These are phyloP conservation scores for Penicillium daleae DNA, from an alignment of 495 filamentous ascomycete species.

Conservation along the genomic window DNA sequence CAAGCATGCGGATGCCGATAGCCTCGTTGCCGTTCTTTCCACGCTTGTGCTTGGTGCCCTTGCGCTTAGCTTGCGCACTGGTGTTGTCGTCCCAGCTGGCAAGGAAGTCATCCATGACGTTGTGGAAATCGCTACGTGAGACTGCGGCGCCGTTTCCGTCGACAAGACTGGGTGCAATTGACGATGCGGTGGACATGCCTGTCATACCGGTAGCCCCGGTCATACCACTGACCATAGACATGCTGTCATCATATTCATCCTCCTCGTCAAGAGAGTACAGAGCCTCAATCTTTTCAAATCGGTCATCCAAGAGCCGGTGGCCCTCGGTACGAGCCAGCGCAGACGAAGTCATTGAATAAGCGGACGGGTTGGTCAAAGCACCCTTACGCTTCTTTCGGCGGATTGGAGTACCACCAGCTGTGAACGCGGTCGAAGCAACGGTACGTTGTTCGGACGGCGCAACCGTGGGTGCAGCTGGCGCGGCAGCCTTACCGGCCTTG, in stretches of 20 bases:
- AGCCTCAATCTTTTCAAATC: slow-evolving; percentile 90
- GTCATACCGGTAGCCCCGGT: slow-evolving; percentile 49
- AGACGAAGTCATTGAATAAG: slow-evolving; percentile 97
- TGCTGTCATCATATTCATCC: slow-evolving; percentile 59
- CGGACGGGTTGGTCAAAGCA: slow-evolving; percentile 83
- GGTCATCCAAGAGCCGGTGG: slow-evolving; percentile 79
- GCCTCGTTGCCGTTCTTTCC: slow-evolving; percentile 82
- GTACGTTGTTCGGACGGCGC: slow-evolving; percentile 55
- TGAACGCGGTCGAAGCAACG: slow-evolving; percentile 78
- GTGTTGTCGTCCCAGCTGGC: slow-evolving; percentile 63
- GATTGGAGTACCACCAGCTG: slow-evolving; percentile 68
- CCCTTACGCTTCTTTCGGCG: slow-evolving; percentile 89
- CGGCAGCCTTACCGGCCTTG: slow-evolving; percentile 52
- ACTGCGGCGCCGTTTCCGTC: slow-evolving; percentile 47
- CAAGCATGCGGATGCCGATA: slow-evolving; percentile 83
- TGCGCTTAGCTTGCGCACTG: slow-evolving; percentile 70
- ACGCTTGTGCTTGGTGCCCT: slow-evolving; percentile 57
- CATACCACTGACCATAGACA: slow-evolving; percentile 58
- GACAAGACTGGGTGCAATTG: slow-evolving; percentile 49
- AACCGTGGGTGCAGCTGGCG: slow-evolving; percentile 43
- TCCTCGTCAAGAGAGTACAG: slow-evolving; percentile 78
- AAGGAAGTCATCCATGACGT: slow-evolving; percentile 92
- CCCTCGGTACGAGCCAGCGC: slow-evolving; percentile 87
- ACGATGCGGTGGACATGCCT: slow-evolving; percentile 51
- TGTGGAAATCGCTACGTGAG: slow-evolving; percentile 75